Evolutionary conservation across 2,329 filamentous ascomycete species (phyloP).

Genomic region (Fusarium tupiense): DNA sequence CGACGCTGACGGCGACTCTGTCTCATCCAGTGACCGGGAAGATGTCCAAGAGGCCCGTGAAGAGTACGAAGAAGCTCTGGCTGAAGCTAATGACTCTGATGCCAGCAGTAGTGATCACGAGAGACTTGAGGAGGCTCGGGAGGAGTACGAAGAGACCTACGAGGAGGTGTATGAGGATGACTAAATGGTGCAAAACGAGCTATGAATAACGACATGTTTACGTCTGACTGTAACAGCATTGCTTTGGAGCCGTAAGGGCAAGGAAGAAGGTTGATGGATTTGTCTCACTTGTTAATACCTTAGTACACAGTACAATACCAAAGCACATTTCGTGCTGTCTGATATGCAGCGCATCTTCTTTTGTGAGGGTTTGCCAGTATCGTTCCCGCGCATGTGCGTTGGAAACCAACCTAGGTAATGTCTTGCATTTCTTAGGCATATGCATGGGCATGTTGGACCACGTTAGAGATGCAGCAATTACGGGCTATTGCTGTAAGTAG

Average conservation of each 20-base stretch:
- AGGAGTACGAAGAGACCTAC: conserved; percentile 56
- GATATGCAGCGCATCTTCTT: background rate
- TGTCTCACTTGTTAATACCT: conserved; percentile 32
- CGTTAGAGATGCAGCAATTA: conserved; percentile 8
- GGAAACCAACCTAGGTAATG: background rate
- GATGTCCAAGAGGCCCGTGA: conserved; percentile 54
- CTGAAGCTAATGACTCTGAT: conserved; percentile 51
- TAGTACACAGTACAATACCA: conserved; percentile 25
- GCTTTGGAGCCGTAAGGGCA: conserved; percentile 19
- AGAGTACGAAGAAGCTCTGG: conserved; percentile 56
- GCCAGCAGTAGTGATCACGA: conserved; percentile 63
- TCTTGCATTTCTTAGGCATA: background rate
- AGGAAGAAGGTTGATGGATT: conserved; percentile 19
- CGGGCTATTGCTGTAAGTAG: background rate
- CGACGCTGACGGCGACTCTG: conserved; percentile 54
- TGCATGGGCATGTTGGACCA: background rate
- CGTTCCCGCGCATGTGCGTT: background rate
- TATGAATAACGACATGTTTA: conserved; percentile 39
- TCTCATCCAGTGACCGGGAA: conserved; percentile 55
- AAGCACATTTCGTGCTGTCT: conserved; percentile 6
- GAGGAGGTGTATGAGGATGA: conserved; percentile 44
- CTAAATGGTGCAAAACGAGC: conserved; percentile 22
- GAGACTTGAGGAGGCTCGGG: conserved; percentile 62
- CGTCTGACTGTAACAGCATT: conserved; percentile 28
- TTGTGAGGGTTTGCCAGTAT: background rate